Evolutionary conservation across 2,329 filamentous ascomycete genomes (phyloP).

Genomic region (Thermomyces lanuginosus): DNA sequence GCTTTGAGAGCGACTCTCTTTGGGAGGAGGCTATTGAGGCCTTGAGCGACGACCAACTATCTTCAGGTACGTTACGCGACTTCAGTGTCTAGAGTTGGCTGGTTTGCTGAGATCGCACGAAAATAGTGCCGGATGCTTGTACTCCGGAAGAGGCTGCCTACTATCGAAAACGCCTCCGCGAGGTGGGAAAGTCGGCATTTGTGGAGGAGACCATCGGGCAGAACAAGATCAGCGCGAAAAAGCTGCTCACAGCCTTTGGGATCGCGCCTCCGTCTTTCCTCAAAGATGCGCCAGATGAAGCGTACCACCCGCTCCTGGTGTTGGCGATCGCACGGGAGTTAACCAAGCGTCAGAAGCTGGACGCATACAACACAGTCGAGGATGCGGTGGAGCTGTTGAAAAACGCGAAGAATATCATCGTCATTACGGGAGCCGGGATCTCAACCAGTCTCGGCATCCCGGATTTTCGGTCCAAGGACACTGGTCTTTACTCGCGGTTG

Average conservation of each 20-base stretch:
- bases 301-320: slow-evolving; percentile 58
- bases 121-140: slow-evolving; percentile 37
- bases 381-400: slow-evolving; percentile 68
- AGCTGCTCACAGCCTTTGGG: slow-evolving; percentile 72
- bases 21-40: slow-evolving; percentile 48
- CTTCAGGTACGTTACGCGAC: slow-evolving; percentile 28
- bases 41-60: slow-evolving; percentile 37
- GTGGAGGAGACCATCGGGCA: slow-evolving; percentile 53
- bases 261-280: slow-evolving; percentile 59
- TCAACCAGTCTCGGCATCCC: slow-evolving; percentile 93
- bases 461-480: slow-evolving; percentile 88
- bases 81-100: slow-evolving; percentile 2
- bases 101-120: slow-evolving; percentile 1
- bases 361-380: slow-evolving; percentile 67
- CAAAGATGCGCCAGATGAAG: slow-evolving; percentile 54
- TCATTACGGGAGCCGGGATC: slow-evolving; percentile 89
- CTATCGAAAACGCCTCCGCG: slow-evolving; percentile 55
- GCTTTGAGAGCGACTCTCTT: slow-evolving; percentile 49
- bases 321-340: slow-evolving; percentile 67
- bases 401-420: slow-evolving; percentile 66
- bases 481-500: slow-evolving; percentile 75
- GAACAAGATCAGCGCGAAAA: slow-evolving; percentile 58
- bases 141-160: slow-evolving; percentile 51
- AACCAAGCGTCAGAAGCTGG: slow-evolving; percentile 62
- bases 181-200: slow-evolving; percentile 63